Evolutionary conservation across 179 eudicot species (phyloP).

Genomic region (Gypsophila paniculata): DNA sequence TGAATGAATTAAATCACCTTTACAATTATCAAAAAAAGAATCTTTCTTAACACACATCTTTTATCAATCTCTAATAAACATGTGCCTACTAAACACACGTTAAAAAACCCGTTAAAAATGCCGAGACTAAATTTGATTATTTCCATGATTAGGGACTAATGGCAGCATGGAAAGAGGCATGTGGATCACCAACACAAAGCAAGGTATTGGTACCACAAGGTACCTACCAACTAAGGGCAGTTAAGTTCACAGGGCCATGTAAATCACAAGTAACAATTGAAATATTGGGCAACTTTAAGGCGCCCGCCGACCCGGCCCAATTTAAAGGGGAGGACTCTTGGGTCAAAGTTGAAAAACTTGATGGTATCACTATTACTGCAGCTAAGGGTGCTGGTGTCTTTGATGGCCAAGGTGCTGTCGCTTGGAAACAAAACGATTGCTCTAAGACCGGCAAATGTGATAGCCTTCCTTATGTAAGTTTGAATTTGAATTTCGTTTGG

Average conservation of each 20-base stretch:
- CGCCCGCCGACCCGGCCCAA: constrained; percentile 29
- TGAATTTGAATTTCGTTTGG: too few relatives aligned
- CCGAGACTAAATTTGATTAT: too few relatives aligned
- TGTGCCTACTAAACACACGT: too few relatives aligned
- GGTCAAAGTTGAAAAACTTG: constrained; percentile 31
- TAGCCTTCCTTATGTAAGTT: constrained; percentile 41
- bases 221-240: constrained; percentile 19
- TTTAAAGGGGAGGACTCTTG: constrained; percentile 32
- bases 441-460: constrained; percentile 29
- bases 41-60: too few relatives aligned
- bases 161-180: constrained; percentile 49
- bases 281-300: constrained; percentile 37
- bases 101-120: too few relatives aligned
- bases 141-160: constrained; percentile 23
- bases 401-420: constrained; percentile 41
- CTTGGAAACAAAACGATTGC: constrained; percentile 42
- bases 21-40: too few relatives aligned
- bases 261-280: constrained; percentile 29
- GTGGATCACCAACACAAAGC: constrained; percentile 29
- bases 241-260: constrained; percentile 50
- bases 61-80: too few relatives aligned
- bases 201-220: constrained; percentile 43
- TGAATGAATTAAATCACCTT: too few relatives aligned
- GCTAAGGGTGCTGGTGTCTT: constrained; percentile 36
- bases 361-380: constrained; percentile 36